phyloP scores from a whole-genome alignment of 169 alveolate genomes.

The Plasmodium vinckei region DNA sequence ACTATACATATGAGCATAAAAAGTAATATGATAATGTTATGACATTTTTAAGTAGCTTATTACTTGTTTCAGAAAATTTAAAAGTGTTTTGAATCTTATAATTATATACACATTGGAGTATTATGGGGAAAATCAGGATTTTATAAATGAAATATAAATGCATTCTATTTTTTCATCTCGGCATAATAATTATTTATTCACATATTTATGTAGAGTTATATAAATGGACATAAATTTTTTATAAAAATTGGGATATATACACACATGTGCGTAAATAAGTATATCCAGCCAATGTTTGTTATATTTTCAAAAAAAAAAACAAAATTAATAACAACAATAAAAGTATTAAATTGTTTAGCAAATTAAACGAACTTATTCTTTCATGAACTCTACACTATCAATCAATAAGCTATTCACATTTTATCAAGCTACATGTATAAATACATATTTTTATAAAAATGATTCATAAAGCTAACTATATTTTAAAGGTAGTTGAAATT shows the following conservation, averaged over 20 bases:
- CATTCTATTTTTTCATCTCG: slow-evolving; percentile 29
- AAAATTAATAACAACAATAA: too few species aligned
- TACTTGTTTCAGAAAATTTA: slow-evolving; percentile 58
- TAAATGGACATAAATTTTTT: too few species aligned
- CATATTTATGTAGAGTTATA: background rate
- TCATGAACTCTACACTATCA: too few species aligned
- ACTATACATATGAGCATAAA: slow-evolving; percentile 9
- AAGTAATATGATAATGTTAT: slow-evolving; percentile 3
- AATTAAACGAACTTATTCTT: too few species aligned
- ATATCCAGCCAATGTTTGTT: background rate
- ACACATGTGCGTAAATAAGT: background rate
- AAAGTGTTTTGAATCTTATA: slow-evolving; percentile 61
- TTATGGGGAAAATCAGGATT: slow-evolving; percentile 36
- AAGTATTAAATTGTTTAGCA: too few species aligned
- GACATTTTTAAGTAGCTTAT: background rate
- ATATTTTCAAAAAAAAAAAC: too few species aligned
- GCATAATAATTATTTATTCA: background rate
- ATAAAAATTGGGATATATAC: background rate
- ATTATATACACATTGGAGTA: slow-evolving; percentile 71
- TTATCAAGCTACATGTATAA: too few species aligned
- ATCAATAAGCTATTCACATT: too few species aligned
- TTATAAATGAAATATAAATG: slow-evolving; percentile 23
- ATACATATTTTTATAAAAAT: too few species aligned
- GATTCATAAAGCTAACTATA: too few species aligned
- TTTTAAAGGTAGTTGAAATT: too few species aligned